phyloP scores from a whole-genome alignment of 148 eudicot genomes.

The Dianthus caryophyllus region DNA sequence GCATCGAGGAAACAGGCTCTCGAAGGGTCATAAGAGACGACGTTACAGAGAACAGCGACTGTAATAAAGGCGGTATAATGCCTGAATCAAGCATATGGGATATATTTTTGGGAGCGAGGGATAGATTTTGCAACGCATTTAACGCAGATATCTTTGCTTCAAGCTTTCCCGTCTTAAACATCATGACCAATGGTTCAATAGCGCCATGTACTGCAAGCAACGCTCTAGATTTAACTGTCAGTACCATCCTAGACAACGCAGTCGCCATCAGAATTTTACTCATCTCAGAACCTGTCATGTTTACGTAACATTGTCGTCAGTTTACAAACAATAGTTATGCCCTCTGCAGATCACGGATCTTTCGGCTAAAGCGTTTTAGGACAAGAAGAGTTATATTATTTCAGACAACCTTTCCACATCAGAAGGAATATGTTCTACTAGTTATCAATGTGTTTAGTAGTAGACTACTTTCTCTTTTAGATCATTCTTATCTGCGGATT shows the following conservation, averaged over 20 bases:
- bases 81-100: constrained; percentile 47
- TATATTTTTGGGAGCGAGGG: constrained; percentile 47
- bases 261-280: constrained; percentile 86
- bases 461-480: constrained; percentile 6
- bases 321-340: neutral
- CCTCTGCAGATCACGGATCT: neutral
- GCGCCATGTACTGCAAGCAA: constrained; percentile 73
- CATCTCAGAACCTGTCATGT: constrained; percentile 76
- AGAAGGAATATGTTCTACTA: neutral
- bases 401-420: neutral
- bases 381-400: too few relatives aligned
- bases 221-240: constrained; percentile 57
- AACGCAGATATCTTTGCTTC: constrained; percentile 76
- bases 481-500: neutral
- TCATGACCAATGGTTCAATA: constrained; percentile 62
- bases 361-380: neutral
- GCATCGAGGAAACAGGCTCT: constrained; percentile 77
- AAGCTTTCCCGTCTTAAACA: constrained; percentile 79
- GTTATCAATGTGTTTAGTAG: constrained; percentile 9
- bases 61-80: constrained; percentile 63
- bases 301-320: neutral
- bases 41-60: constrained; percentile 88
- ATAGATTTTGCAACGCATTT: constrained; percentile 60
- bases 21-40: constrained; percentile 81
- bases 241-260: constrained; percentile 69